Evolutionary conservation across 306 rosid genomes (phyloP).

Genomic region (Astragalus glycyphyllos): DNA sequence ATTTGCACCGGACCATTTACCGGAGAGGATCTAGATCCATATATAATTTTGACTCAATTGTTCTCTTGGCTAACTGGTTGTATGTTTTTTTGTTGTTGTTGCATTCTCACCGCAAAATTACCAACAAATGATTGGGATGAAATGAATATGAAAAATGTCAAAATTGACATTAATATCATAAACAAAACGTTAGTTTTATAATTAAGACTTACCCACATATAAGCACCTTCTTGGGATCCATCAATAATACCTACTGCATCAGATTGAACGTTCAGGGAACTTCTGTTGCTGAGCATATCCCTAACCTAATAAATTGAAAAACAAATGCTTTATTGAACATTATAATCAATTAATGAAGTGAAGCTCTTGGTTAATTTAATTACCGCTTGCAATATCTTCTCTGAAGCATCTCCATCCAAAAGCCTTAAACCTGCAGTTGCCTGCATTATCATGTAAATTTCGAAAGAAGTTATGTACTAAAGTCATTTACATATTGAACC

Average conservation of each 20-base stretch:
- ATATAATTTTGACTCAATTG: too few species aligned
- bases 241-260: conserved; percentile 64
- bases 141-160: not conserved
- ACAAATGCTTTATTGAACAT: not conserved
- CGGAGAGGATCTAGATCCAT: too few species aligned
- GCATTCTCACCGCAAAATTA: too few species aligned
- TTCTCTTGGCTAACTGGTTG: too few species aligned
- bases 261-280: conserved; percentile 46
- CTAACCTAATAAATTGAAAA: conserved; percentile 51
- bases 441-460: conserved; percentile 41
- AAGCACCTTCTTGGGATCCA: conserved; percentile 84
- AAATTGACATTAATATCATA: not conserved
- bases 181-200: not conserved
- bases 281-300: conserved; percentile 54
- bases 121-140: too few species aligned
- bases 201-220: conserved; percentile 63
- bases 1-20: too few species aligned
- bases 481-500: not conserved
- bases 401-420: conserved; percentile 60
- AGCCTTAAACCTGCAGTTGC: conserved; percentile 84
- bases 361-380: not conserved
- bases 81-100: too few species aligned
- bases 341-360: not conserved
- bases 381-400: conserved; percentile 69
- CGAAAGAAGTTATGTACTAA: not conserved